Percentiles rank a stretch among this genome's conserved stretches.
phyloP scores from a whole-genome alignment of 2,329 filamentous ascomycete species.

The Pseudogymnoascus sp. region DNA sequence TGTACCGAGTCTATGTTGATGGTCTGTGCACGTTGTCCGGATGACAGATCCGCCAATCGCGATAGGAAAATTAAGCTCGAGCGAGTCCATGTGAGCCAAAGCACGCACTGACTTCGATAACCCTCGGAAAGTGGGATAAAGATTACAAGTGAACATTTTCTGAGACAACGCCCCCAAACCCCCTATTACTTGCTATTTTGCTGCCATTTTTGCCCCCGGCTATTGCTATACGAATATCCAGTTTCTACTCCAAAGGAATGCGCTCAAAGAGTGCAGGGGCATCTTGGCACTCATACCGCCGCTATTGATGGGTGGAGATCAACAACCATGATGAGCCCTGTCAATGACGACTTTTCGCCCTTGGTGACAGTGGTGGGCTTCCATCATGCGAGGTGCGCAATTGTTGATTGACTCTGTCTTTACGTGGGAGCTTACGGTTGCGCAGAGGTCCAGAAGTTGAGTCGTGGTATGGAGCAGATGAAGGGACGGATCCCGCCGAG shows the following conservation, averaged over 20 bases:
- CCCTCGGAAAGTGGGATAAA: slow-evolving; percentile 6
- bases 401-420: slow-evolving; percentile 10
- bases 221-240: background rate
- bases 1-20: background rate
- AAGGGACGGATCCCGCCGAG: slow-evolving; percentile 67
- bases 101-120: slow-evolving; percentile 7
- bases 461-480: slow-evolving; percentile 73
- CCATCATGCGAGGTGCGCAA: slow-evolving; percentile 59
- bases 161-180: background rate
- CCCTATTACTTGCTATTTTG: background rate
- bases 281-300: slow-evolving; percentile 8
- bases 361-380: slow-evolving; percentile 77
- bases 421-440: background rate
- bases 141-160: slow-evolving; percentile 6
- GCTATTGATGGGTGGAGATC: slow-evolving; percentile 5
- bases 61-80: slow-evolving; percentile 9
- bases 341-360: slow-evolving; percentile 47
- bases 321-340: slow-evolving; percentile 12
- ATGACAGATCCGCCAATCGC: slow-evolving; percentile 9
- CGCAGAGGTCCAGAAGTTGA: slow-evolving; percentile 80
- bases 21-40: background rate
- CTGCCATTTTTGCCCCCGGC: background rate
- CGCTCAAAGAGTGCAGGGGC: slow-evolving; percentile 1
- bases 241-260: background rate
- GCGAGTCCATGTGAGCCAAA: slow-evolving; percentile 4